A percentile compares a stretch with the other conserved stretches of the same genome.
These are phyloP conservation scores for Penicillium pancosmium DNA, from an alignment of 495 filamentous ascomycete genomes.

Conservation along the genomic window DNA sequence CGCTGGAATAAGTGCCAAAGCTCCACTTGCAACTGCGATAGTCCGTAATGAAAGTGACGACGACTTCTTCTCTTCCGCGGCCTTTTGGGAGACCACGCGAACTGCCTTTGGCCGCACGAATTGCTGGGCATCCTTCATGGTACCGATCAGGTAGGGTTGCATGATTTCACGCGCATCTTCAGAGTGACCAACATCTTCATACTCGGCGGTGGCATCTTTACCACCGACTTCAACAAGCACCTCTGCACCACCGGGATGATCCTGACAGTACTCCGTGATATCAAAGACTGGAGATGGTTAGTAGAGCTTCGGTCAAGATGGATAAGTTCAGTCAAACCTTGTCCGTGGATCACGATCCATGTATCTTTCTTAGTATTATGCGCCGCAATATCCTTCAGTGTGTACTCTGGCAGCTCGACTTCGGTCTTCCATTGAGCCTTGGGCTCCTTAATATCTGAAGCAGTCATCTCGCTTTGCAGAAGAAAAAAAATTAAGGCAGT, in stretches of 20 bases:
- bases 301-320: neutral
- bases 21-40: conserved; percentile 9
- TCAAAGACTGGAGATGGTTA: conserved; percentile 47
- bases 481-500: neutral
- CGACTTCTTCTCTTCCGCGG: conserved; percentile 11
- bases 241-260: conserved; percentile 58
- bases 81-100: conserved; percentile 27
- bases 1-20: conserved; percentile 22
- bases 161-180: conserved; percentile 45
- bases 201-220: conserved; percentile 52
- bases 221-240: conserved; percentile 53
- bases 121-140: conserved; percentile 33
- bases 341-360: conserved; percentile 56
- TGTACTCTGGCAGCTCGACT: conserved; percentile 29
- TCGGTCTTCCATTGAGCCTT: conserved; percentile 22
- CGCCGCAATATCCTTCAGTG: conserved; percentile 44
- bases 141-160: conserved; percentile 34
- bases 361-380: conserved; percentile 50
- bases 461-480: conserved; percentile 11
- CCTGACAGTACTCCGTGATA: conserved; percentile 50
- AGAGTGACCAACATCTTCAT: conserved; percentile 57
- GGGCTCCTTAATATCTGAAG: conserved; percentile 20
- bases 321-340: conserved; percentile 36
- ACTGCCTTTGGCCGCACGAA: conserved; percentile 30
- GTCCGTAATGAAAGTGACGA: conserved; percentile 8